Percentiles rank a stretch among this genome's conserved stretches.
These are phyloP conservation scores for Claviceps lovelessii DNA, from an alignment of 2,329 filamentous ascomycete genomes.

Conservation along the genomic window DNA sequence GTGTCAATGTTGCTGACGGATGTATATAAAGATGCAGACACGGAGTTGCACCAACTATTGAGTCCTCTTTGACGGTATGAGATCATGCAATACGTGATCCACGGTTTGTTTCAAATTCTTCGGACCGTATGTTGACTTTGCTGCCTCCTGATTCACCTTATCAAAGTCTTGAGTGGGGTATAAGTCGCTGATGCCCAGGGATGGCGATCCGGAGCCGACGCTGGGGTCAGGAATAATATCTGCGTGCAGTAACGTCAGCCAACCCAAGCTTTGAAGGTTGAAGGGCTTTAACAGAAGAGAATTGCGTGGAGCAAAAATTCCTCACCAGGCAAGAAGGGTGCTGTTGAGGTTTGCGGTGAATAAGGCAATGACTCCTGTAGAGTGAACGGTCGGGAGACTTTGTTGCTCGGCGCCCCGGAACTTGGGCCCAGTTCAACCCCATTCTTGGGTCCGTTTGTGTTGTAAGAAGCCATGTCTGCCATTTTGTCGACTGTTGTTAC, in stretches of 20 bases:
- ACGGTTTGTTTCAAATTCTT: constrained; percentile 57
- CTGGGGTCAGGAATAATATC: constrained; percentile 53
- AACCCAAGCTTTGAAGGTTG: neutral
- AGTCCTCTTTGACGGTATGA: constrained; percentile 57
- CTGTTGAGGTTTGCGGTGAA: constrained; percentile 66
- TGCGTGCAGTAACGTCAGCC: constrained; percentile 15
- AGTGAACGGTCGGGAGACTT: constrained; percentile 35
- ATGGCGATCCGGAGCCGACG: constrained; percentile 41
- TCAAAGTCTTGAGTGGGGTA: constrained; percentile 45
- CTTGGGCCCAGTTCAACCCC: constrained; percentile 16
- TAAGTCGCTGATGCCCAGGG: constrained; percentile 34
- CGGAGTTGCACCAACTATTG: constrained; percentile 39
- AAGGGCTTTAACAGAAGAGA: neutral
- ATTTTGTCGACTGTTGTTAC: constrained; percentile 17
- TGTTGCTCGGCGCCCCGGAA: constrained; percentile 11
- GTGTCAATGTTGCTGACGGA: neutral
- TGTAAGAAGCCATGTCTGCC: constrained; percentile 18
- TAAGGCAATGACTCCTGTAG: constrained; percentile 69
- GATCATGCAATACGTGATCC: constrained; percentile 58
- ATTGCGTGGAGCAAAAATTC: constrained; percentile 1
- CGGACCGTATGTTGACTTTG: constrained; percentile 41
- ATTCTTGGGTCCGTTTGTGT: constrained; percentile 20
- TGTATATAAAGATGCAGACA: neutral
- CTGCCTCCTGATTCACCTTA: constrained; percentile 56
- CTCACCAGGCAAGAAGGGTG: constrained; percentile 63